Percentiles rank a stretch among this genome's conserved stretches.
Evolutionary conservation across 257 asterid genomes (phyloP).

Genomic region (Nicotiana otophora): DNA sequence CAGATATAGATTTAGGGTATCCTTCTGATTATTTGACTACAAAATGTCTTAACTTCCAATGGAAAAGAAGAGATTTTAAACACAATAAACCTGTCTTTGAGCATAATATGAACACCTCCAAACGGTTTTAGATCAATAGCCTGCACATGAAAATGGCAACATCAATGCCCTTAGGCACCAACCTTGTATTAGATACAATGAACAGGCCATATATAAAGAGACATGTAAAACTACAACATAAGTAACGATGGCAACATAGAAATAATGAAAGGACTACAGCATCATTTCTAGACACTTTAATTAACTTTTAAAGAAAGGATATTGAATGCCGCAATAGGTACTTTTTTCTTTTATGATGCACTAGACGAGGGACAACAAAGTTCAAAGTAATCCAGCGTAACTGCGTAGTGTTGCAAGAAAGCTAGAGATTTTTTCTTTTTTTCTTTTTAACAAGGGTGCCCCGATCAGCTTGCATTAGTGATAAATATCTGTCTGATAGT

Average conservation of each 20-base stretch:
- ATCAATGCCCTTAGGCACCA: conserved; percentile 9
- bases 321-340: not conserved
- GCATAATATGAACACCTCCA: conserved; percentile 62
- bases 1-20: not conserved
- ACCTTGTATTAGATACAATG: not conserved
- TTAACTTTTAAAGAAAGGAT: not conserved
- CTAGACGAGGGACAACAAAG: not conserved
- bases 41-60: not conserved
- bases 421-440: not conserved
- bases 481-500: not conserved
- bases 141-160: conserved; percentile 37
- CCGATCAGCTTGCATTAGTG: not conserved
- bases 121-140: conserved; percentile 72
- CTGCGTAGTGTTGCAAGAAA: not conserved
- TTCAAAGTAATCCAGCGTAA: not conserved
- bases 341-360: not conserved
- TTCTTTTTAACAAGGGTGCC: not conserved
- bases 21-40: not conserved
- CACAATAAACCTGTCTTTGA: conserved; percentile 61
- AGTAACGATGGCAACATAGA: not conserved
- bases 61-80: not conserved
- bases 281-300: not conserved
- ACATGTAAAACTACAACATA: not conserved
- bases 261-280: not conserved
- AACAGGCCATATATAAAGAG: not conserved